A percentile compares a stretch with the other conserved stretches of the same genome.
Conservation (phyloP, 176 grass and related monocot genomes). For the Urochloa ruziziensis region DNA sequence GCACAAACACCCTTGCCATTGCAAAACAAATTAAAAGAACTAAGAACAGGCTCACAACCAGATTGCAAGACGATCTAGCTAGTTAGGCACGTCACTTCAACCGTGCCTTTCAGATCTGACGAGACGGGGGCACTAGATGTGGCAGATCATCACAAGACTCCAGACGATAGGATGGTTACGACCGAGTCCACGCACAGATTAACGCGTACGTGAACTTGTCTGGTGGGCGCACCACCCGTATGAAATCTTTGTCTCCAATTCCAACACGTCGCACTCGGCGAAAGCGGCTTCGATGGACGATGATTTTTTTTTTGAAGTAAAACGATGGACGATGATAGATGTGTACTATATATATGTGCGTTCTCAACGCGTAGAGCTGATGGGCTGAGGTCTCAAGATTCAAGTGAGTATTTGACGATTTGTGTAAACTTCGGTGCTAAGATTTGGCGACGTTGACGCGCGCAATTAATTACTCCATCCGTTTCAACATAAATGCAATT, state of each 20-base stretch:
- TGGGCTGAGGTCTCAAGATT: neutral
- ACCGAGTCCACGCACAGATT: too few species aligned
- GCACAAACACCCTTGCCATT: neutral
- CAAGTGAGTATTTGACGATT: neutral
- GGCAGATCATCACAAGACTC: too few species aligned
- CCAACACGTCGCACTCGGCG: neutral
- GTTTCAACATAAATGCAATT: too few species aligned
- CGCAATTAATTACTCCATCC: neutral
- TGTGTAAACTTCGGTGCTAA: neutral
- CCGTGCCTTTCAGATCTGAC: neutral
- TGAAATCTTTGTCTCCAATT: neutral
- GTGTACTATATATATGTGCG: too few species aligned
- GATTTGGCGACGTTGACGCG: conserved; percentile 8
- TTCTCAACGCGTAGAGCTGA: neutral
- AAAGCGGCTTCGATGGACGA: neutral
- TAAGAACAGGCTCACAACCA: neutral
- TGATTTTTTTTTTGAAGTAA: too few species aligned
- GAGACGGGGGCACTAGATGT: too few species aligned
- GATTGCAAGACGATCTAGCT: neutral
- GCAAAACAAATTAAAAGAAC: neutral
- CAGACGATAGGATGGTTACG: too few species aligned
- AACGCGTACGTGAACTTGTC: too few species aligned
- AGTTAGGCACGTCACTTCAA: neutral
- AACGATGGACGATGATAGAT: too few species aligned
- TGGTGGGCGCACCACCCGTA: too few species aligned